A percentile compares a stretch with the other conserved stretches of the same genome.
Evolutionary conservation across 1,139 yeast genomes (phyloP).

Genomic region (Kurtzmaniella quercitrusa): DNA sequence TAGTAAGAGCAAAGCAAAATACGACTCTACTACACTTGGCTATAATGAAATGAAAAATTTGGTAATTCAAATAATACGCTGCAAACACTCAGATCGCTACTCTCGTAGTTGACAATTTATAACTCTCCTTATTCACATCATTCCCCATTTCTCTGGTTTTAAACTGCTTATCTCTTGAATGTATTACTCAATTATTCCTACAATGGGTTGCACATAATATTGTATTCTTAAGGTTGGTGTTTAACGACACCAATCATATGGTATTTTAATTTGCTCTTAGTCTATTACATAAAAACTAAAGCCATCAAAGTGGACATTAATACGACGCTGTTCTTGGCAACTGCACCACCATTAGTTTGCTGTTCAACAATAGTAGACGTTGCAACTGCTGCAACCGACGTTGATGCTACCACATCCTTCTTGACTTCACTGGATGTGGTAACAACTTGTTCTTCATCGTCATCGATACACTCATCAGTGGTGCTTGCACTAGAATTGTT

Average conservation of each 20-base stretch:
- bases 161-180: no score
- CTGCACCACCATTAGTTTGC: slow-evolving; percentile 1
- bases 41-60: no score
- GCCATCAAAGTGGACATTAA: slow-evolving; percentile 4
- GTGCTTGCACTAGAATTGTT: background rate
- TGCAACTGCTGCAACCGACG: slow-evolving; percentile 4
- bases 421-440: slow-evolving; percentile 3
- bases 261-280: background rate
- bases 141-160: no score
- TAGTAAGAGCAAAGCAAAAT: no score
- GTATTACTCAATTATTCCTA: background rate
- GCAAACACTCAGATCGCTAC: no score
- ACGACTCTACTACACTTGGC: no score
- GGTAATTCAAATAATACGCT: no score
- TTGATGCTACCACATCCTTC: background rate
- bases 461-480: no score
- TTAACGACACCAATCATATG: background rate
- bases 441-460: no score
- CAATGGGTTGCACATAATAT: background rate
- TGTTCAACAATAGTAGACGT: slow-evolving; percentile 2
- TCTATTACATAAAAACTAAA: slow-evolving; percentile 1
- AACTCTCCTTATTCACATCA: no score
- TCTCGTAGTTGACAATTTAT: no score
- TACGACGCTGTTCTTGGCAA: slow-evolving; percentile 6
- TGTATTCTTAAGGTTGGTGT: background rate